Percentiles rank a stretch among this genome's conserved stretches.
These are phyloP conservation scores for Fusarium secorum DNA, from an alignment of 2,329 filamentous ascomycete genomes.

Conservation along the genomic window DNA sequence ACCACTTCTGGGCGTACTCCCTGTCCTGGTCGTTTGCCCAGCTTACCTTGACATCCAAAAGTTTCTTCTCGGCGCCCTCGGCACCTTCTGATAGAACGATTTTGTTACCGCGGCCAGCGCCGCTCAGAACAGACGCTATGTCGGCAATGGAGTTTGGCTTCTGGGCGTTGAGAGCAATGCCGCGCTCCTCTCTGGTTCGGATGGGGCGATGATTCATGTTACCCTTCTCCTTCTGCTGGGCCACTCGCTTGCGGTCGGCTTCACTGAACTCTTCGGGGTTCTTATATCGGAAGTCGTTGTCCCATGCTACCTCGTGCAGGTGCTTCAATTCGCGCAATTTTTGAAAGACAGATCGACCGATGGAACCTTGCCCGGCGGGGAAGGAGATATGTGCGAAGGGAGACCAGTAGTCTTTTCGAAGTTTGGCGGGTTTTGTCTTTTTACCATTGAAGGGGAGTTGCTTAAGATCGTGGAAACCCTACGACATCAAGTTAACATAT, in stretches of 20 bases:
- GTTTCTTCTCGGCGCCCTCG: conserved; percentile 33
- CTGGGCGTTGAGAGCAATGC: conserved; percentile 64
- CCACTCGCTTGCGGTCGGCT: conserved; percentile 47
- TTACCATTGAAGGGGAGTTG: conserved; percentile 73
- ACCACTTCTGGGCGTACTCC: conserved; percentile 58
- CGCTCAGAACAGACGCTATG: conserved; percentile 65
- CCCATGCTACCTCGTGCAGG: conserved; percentile 70
- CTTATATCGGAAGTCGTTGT: conserved; percentile 55
- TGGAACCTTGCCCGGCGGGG: conserved; percentile 56
- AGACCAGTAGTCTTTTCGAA: conserved; percentile 74
- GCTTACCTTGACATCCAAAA: conserved; percentile 56
- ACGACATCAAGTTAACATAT: not conserved
- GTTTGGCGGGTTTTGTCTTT: conserved; percentile 67
- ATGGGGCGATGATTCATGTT: conserved; percentile 44
- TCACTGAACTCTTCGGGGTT: conserved; percentile 46
- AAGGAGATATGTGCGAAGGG: conserved; percentile 69
- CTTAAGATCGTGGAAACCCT: conserved; percentile 57
- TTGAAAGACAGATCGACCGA: conserved; percentile 68
- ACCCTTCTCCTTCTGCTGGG: conserved; percentile 43
- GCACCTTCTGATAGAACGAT: conserved; percentile 46
- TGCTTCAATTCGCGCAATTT: conserved; percentile 70
- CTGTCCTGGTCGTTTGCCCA: conserved; percentile 61
- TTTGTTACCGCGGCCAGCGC: conserved; percentile 60
- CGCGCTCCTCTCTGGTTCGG: conserved; percentile 55
- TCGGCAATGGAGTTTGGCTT: conserved; percentile 69